Conservation (phyloP, 2,329 filamentous ascomycete genomes). For the Zelopaecilomyces penicillatus region DNA sequence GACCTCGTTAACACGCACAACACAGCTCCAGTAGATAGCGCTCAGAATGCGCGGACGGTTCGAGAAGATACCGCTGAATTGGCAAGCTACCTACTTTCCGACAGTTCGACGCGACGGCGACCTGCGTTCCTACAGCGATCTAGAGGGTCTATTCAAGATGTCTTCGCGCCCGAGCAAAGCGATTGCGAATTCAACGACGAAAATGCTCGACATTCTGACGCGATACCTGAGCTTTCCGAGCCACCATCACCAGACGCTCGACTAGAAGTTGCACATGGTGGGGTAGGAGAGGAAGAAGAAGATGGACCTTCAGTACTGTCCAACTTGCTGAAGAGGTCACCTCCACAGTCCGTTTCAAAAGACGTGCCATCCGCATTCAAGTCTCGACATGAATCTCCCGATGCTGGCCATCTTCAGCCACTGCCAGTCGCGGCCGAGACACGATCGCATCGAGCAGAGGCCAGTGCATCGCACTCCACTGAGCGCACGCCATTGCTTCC, state of each 20-base stretch:
- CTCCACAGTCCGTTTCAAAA: slow-evolving; percentile 29
- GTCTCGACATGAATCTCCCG: background rate
- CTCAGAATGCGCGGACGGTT: slow-evolving; percentile 68
- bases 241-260: slow-evolving; percentile 18
- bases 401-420: background rate
- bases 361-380: slow-evolving; percentile 8
- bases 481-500: slow-evolving; percentile 43
- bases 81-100: slow-evolving; percentile 70
- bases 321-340: slow-evolving; percentile 41
- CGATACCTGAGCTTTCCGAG: slow-evolving; percentile 55
- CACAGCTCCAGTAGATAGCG: slow-evolving; percentile 53
- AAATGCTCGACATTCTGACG: slow-evolving; percentile 27
- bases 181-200: slow-evolving; percentile 16
- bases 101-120: slow-evolving; percentile 39
- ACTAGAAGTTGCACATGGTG: background rate
- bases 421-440: slow-evolving; percentile 3
- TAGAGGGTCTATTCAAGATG: slow-evolving; percentile 21
- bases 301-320: slow-evolving; percentile 35
- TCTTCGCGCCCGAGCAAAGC: slow-evolving; percentile 15
- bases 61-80: slow-evolving; percentile 83
- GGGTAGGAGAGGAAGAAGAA: slow-evolving; percentile 7
- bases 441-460: slow-evolving; percentile 7
- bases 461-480: slow-evolving; percentile 14
- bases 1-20: slow-evolving; percentile 3
- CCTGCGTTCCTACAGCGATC: slow-evolving; percentile 38